Conservation (phyloP, 2,329 filamentous ascomycete genomes). For the Hyphodiscus sp. region DNA sequence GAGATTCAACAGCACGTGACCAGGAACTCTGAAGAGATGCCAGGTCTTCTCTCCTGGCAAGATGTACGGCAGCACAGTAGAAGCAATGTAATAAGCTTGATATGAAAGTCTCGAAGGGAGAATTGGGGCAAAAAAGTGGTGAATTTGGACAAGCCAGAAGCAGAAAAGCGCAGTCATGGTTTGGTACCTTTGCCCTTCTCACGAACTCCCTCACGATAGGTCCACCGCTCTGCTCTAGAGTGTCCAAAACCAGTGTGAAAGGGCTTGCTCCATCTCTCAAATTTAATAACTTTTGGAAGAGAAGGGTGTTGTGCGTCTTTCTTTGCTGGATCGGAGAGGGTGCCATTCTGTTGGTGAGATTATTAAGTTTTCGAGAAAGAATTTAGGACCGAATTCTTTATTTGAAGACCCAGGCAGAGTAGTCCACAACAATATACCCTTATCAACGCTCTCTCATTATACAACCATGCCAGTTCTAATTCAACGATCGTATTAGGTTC, state of each 20-base stretch:
- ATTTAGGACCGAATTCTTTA: not conserved
- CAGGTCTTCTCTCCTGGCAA: no score
- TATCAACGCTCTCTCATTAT: not conserved
- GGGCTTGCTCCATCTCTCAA: conserved; percentile 75
- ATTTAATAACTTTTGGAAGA: conserved; percentile 77
- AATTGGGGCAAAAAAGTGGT: no score
- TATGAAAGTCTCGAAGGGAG: no score
- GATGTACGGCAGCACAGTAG: no score
- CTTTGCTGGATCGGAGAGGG: conserved; percentile 57
- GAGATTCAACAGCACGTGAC: not conserved
- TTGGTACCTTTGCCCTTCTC: conserved; percentile 60
- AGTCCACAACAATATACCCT: not conserved
- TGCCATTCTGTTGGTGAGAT: conserved; percentile 39
- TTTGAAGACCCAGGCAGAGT: not conserved
- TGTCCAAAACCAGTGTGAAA: conserved; percentile 80
- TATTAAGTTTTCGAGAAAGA: not conserved
- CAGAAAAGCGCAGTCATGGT: no score
- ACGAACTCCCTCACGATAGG: conserved; percentile 70
- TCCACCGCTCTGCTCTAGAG: conserved; percentile 70
- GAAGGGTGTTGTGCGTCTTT: conserved; percentile 75
- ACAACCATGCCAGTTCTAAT: not conserved
- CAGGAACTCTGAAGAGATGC: not conserved
- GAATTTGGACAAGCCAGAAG: not conserved
- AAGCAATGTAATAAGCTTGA: no score
- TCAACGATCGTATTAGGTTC: no score